Evolutionary conservation across 495 filamentous ascomycete species (phyloP).

Genomic region (Penicillium tannophilum): DNA sequence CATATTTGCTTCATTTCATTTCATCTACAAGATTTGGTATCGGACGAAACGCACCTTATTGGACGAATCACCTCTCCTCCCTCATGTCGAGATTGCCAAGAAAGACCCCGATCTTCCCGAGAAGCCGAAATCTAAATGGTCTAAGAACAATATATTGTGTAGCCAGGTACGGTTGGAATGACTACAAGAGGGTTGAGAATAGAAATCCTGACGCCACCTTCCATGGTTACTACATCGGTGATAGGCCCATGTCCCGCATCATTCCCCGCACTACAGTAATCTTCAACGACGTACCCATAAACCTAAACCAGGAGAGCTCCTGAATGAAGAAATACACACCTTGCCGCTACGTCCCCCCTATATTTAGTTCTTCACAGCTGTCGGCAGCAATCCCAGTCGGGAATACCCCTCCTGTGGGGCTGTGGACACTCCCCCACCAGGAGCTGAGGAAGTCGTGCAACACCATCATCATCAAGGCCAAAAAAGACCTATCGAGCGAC

Average conservation of each 20-base stretch:
- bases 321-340: background rate
- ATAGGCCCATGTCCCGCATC: no score
- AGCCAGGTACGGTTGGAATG: background rate
- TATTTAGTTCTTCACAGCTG: background rate
- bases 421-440: background rate
- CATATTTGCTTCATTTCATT: slow-evolving; percentile 49
- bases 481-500: background rate
- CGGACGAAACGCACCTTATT: slow-evolving; percentile 53
- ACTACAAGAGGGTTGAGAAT: background rate
- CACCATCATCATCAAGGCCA: background rate
- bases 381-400: background rate
- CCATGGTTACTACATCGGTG: background rate
- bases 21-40: slow-evolving; percentile 53
- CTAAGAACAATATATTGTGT: slow-evolving; percentile 20
- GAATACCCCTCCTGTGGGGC: background rate
- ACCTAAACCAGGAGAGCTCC: background rate
- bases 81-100: slow-evolving; percentile 40
- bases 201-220: no score
- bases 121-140: slow-evolving; percentile 14
- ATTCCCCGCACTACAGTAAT: no score
- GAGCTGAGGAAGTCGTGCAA: background rate
- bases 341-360: background rate
- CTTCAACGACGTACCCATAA: no score
- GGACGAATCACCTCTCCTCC: slow-evolving; percentile 52
- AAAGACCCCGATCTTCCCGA: slow-evolving; percentile 25